phyloP scores from a whole-genome alignment of 345 rosid genomes.

The Camelina sativa region DNA sequence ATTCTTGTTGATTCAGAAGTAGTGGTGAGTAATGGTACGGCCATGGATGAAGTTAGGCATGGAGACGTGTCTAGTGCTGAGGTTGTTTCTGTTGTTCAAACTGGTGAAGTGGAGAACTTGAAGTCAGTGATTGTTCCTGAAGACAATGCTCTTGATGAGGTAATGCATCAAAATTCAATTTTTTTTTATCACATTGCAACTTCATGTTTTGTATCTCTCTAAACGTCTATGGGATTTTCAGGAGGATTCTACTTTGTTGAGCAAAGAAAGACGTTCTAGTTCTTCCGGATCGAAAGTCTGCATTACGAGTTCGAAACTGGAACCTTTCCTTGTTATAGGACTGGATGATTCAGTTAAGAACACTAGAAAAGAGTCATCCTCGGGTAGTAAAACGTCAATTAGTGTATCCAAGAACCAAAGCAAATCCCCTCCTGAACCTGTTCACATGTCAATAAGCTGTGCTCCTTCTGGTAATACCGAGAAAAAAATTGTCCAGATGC shows the following conservation, averaged over 20 bases:
- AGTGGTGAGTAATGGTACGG: conserved; percentile 17
- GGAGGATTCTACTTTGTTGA: conserved; percentile 41
- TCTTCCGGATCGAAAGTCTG: conserved; percentile 36
- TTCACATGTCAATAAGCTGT: conserved; percentile 20
- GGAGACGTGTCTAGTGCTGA: conserved; percentile 25
- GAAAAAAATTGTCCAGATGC: not conserved
- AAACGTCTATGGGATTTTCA: conserved; percentile 44
- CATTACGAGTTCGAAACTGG: conserved; percentile 17
- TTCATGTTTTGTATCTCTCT: conserved; percentile 20
- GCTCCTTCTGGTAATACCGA: conserved; percentile 10
- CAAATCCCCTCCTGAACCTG: conserved; percentile 27
- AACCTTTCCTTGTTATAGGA: conserved; percentile 6
- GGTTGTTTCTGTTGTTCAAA: conserved; percentile 33
- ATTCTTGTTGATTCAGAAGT: conserved; percentile 31
- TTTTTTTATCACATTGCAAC: conserved; percentile 2
- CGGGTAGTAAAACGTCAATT: conserved; percentile 18
- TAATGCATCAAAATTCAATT: conserved; percentile 24
- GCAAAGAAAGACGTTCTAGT: conserved; percentile 49
- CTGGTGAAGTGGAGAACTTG: conserved; percentile 40
- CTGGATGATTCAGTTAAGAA: conserved; percentile 20
- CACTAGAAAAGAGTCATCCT: conserved; percentile 31
- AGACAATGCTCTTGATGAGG: conserved; percentile 46
- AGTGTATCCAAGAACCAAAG: conserved; percentile 24
- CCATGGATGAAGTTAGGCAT: conserved; percentile 37
- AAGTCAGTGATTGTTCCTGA: conserved; percentile 38